Percentiles rank a stretch among this genome's conserved stretches.
phyloP scores from a whole-genome alignment of 2,329 filamentous ascomycete genomes.

The Phyllosticta citrichinensis region DNA sequence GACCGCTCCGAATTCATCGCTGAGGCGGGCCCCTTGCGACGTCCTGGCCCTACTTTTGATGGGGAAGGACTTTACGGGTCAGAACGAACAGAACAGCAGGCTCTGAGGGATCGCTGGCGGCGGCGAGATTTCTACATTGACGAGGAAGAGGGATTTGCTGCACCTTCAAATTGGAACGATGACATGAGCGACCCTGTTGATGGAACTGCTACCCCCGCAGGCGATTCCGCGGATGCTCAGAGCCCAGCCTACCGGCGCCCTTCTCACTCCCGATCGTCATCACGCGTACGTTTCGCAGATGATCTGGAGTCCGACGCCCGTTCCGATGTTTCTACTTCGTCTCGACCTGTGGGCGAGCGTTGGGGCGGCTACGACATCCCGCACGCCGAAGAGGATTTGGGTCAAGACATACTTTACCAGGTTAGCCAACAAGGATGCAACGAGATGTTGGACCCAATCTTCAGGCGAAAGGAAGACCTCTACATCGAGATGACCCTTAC shows the following conservation, averaged over 20 bases:
- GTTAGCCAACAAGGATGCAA: constrained; percentile 89
- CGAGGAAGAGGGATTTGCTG: constrained; percentile 62
- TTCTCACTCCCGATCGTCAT: constrained; percentile 56
- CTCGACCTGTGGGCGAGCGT: constrained; percentile 54
- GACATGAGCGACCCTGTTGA: background rate
- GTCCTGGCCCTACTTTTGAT: background rate
- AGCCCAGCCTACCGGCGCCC: background rate
- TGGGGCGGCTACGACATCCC: constrained; percentile 73
- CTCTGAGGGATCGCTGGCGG: constrained; percentile 60
- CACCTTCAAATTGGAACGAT: background rate
- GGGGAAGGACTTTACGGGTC: background rate
- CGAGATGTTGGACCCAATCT: constrained; percentile 78
- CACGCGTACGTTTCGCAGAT: constrained; percentile 68
- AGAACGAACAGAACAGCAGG: constrained; percentile 15
- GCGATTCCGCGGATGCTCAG: background rate
- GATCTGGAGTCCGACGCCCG: constrained; percentile 59
- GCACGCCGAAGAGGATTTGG: constrained; percentile 70
- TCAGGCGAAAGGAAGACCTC: constrained; percentile 69
- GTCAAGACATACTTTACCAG: constrained; percentile 82
- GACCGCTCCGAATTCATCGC: constrained; percentile 15
- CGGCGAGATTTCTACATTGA: constrained; percentile 74
- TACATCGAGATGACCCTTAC: constrained; percentile 52
- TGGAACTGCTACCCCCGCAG: constrained; percentile 31
- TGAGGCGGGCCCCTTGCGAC: constrained; percentile 34
- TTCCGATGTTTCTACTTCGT: constrained; percentile 65